A percentile compares a stretch with the other conserved stretches of the same genome.
Evolutionary conservation across 768 basidiomycete genomes (phyloP).

Genomic region (Leccinum disarticulatum): DNA sequence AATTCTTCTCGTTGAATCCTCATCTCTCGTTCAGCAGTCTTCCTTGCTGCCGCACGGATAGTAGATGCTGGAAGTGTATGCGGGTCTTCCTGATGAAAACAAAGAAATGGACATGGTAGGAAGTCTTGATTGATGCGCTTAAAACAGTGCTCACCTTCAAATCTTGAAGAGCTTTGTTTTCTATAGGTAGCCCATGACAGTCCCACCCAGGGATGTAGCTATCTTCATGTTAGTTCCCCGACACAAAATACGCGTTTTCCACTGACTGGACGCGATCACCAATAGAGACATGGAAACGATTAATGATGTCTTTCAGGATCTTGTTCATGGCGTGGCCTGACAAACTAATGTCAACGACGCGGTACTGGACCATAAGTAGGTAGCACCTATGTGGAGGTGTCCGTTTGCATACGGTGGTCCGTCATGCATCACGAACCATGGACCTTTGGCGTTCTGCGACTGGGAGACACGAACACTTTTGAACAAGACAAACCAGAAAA

Average conservation of each 20-base stretch:
- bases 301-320: slow-evolving; percentile 93
- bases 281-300: slow-evolving; percentile 77
- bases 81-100: slow-evolving; percentile 49
- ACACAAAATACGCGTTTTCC: not conserved
- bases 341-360: not conserved
- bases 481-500: not conserved
- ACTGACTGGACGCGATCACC: slow-evolving; percentile 82
- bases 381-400: slow-evolving; percentile 86
- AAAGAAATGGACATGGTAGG: not conserved
- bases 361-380: not conserved
- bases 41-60: slow-evolving; percentile 70
- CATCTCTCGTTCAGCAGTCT: slow-evolving; percentile 74
- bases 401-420: slow-evolving; percentile 99
- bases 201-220: slow-evolving; percentile 98
- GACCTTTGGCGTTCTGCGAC: slow-evolving; percentile 65
- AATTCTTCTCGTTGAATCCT: slow-evolving; percentile 78
- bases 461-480: slow-evolving; percentile 29
- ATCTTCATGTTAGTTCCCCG: slow-evolving; percentile 1
- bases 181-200: slow-evolving; percentile 96
- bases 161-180: slow-evolving; percentile 85
- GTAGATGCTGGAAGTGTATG: slow-evolving; percentile 51
- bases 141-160: slow-evolving; percentile 52
- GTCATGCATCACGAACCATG: slow-evolving; percentile 86
- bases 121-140: not conserved
- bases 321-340: slow-evolving; percentile 95